Base-by-base conservation (phyloP, 1,284 basidiomycete genomes). In the Boletellus deceptivus region DNA sequence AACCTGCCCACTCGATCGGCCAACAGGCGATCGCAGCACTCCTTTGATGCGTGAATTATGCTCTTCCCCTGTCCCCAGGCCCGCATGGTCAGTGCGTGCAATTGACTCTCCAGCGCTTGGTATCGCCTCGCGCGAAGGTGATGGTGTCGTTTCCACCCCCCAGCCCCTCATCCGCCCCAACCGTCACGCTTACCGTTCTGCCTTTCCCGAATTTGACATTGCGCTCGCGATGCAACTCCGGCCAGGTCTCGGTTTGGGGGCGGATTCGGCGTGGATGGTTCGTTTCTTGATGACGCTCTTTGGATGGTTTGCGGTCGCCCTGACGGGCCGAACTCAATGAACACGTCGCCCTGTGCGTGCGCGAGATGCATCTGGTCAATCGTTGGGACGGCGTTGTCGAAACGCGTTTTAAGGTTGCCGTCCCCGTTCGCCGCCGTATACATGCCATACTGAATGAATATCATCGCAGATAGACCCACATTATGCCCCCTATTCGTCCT, bases 241-340 rank as follows among this genome's bases (percentile, higher is more conserved):
- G 22, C 84, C 84, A 9, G 83, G 84, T 2, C 66, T 86, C 22
- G 83, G 84, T 31, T 62, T 78, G 14, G 80, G 83, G 42, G 82
- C 85, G 20, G 87, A 89, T 59, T 77, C 84, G 10, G 86, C 86
- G 31, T 89, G 86, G 86, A 77, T 88, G 72, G 83, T 89, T 43
- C 71, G 84, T 50, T 88, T 88, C 65, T 65, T 89, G 66, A 86
- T 89, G 83, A 75, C 83, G 22, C 77, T 88, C 65, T 89, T 86
- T 65, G 87, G 86, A 13, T 89, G 87, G 87, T 76, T 89, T 59
- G 75, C 80, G 27, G 73, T 84, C 37, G 65, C 59, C 33, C 42
- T 67, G 53, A 67, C 68, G 22, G 45, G 63, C 31, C 54, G 49
- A 33, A 44, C 50, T 17, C 55, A 52, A 25, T 68, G 43, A 59